Evolutionary conservation across 306 rosid genomes (phyloP), one percentile per base, ranked within the genome.

Genomic region (Cucurbita argyrosperma): DNA sequence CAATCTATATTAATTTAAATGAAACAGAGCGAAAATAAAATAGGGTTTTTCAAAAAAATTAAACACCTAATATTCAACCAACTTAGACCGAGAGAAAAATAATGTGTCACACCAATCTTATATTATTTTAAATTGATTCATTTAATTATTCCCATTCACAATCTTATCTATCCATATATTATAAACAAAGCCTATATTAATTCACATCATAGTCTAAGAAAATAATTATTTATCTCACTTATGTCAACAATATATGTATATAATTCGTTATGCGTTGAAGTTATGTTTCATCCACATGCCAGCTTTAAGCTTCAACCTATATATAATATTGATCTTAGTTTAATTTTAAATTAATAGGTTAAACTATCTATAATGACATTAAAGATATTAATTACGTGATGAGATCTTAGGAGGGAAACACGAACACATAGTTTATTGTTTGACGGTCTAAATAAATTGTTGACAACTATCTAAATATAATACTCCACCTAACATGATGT

Each of bases 41-140:
- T 35, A 18, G 52, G 0, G 35, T 10, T n/a, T 42, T 18, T 1
- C 8, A 9, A 64, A 66, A 43, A 42, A 66, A 21, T 10, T 6
- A 23, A 45, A 45, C 72, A 66, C 52, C 72, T 66, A 42, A 66
- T 66, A 43, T 66, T 21, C 39, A 42, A 66, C 72, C 72, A 66
- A 66, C 39, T 10, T 16, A 8, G 71, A 66, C 54, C 7, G 18
- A 6, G 18, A 21, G 14, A 66, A 45, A 66, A 19, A 19, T 1
- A 16, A 10, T 1, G 45, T 43, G 72, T 19, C 69, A 61, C 67
- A 63, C 26, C 26, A 26, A 26, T 26, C 26, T 26, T 26, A 26
- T 26, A 63, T 38, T 39, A n/a, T 39, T 62, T 62, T 14, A 38
- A 62, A 62, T 38, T 38, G 35, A 38, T 39, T 62, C 47, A 62